Evolutionary conservation across 148 eudicot genomes (phyloP).

Genomic region (Spergularia marina): DNA sequence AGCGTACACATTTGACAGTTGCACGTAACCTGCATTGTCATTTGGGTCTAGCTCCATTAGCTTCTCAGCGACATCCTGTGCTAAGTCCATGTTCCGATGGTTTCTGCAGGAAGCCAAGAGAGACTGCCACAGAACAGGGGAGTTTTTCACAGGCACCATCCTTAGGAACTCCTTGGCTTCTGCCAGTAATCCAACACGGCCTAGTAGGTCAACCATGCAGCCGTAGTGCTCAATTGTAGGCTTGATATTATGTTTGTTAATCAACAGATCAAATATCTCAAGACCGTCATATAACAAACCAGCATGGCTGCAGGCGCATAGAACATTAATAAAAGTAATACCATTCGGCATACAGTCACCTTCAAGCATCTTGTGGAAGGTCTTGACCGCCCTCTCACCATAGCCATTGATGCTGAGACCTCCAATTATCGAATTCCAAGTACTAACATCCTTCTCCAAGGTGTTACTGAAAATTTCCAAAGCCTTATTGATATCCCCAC

Average conservation of each 20-base stretch:
- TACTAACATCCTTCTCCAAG: conserved; percentile 22
- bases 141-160: conserved; percentile 13
- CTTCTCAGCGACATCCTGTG: conserved; percentile 26
- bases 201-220: conserved; percentile 24
- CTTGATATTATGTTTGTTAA: conserved; percentile 16
- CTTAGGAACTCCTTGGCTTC: conserved; percentile 20
- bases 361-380: conserved; percentile 26
- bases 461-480: conserved; percentile 24
- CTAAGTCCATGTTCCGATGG: conserved; percentile 26
- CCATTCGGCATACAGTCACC: conserved; percentile 29
- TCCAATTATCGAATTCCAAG: conserved; percentile 39
- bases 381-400: conserved; percentile 20
- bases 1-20: conserved; percentile 20
- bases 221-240: conserved; percentile 33
- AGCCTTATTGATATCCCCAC: conserved; percentile 33
- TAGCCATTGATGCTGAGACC: conserved; percentile 14
- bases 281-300: conserved; percentile 33
- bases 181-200: conserved; percentile 18
- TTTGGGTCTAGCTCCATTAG: conserved; percentile 17
- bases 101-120: conserved; percentile 31
- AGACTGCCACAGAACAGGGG: conserved; percentile 32
- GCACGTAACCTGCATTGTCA: conserved; percentile 11
- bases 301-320: conserved; percentile 32
- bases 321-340: conserved; percentile 27
- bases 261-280: conserved; percentile 30